A percentile compares a stretch with the other conserved stretches of the same genome.
Evolutionary conservation across 208 protist genomes (phyloP).

Genomic region (Naegleria lovaniensis): DNA sequence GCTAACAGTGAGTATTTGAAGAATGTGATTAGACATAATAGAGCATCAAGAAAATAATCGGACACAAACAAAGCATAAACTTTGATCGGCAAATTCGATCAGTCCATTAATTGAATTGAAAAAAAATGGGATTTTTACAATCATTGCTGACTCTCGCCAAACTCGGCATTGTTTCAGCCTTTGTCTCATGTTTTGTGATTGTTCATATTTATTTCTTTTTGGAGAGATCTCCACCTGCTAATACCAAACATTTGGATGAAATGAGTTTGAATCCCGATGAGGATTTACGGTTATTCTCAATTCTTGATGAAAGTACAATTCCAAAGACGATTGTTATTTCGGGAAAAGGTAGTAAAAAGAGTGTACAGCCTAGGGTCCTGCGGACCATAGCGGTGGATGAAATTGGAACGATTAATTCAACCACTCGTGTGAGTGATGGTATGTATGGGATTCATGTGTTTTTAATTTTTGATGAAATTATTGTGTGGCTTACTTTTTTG

Average conservation of each 20-base stretch:
- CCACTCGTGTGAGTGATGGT: neutral
- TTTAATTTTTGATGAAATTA: too few species aligned
- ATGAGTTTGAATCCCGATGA: neutral
- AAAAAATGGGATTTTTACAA: neutral
- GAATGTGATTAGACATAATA: too few species aligned
- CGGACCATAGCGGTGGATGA: neutral
- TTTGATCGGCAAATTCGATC: too few species aligned
- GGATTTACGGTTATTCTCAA: neutral
- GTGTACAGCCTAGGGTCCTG: neutral
- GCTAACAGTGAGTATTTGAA: too few species aligned
- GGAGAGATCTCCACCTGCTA: neutral
- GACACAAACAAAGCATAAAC: too few species aligned
- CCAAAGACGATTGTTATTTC: too few species aligned
- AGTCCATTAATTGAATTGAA: too few species aligned
- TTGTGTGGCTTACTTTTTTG: too few species aligned
- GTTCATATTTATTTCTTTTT: constrained; percentile 1
- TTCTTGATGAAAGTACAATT: neutral
- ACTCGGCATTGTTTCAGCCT: neutral
- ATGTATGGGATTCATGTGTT: too few species aligned
- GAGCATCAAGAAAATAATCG: too few species aligned
- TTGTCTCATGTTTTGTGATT: neutral
- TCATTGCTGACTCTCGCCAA: neutral
- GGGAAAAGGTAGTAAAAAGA: neutral
- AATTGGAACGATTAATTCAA: neutral
- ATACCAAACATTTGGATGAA: neutral